Conservation (phyloP, 768 basidiomycete genomes). For the Boletus rufocinnamomeus region DNA sequence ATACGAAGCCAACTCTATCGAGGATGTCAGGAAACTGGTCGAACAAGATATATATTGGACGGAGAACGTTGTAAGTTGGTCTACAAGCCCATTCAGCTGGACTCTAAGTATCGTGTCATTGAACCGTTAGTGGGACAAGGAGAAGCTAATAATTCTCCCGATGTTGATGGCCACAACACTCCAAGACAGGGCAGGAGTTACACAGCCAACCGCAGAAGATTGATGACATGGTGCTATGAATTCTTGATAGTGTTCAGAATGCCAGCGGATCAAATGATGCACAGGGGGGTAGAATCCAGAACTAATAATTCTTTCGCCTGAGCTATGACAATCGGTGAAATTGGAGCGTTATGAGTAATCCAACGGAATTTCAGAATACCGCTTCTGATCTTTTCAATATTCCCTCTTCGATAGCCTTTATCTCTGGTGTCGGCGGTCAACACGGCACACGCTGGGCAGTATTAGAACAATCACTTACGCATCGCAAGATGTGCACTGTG, state of each 20-base stretch:
- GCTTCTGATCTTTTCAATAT: conserved; percentile 2
- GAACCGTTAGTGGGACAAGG: conserved; percentile 54
- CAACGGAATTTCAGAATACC: conserved; percentile 3
- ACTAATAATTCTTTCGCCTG: not conserved
- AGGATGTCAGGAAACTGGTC: conserved; percentile 42
- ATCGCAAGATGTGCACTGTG: conserved; percentile 7
- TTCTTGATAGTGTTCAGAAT: not conserved
- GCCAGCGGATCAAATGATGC: conserved; percentile 11
- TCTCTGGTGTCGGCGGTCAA: not conserved
- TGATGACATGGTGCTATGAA: conserved; percentile 8
- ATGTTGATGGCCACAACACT: conserved; percentile 42
- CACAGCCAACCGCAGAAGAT: conserved; percentile 26
- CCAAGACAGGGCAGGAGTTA: conserved; percentile 26
- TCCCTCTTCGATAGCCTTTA: conserved; percentile 8
- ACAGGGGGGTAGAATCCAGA: not conserved
- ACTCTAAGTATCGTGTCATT: not conserved
- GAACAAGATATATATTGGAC: conserved; percentile 48
- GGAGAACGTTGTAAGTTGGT: conserved; percentile 42
- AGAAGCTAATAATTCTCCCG: conserved; percentile 52
- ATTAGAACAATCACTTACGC: not conserved
- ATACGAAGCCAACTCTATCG: conserved; percentile 54
- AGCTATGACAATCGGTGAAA: not conserved
- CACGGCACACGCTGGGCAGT: not conserved
- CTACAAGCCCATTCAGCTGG: not conserved
- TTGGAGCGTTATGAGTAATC: not conserved